Evolutionary conservation across 306 rosid genomes (phyloP), one percentile per base, ranked within the genome.

Genomic region (Dalbergia cochinchinensis): DNA sequence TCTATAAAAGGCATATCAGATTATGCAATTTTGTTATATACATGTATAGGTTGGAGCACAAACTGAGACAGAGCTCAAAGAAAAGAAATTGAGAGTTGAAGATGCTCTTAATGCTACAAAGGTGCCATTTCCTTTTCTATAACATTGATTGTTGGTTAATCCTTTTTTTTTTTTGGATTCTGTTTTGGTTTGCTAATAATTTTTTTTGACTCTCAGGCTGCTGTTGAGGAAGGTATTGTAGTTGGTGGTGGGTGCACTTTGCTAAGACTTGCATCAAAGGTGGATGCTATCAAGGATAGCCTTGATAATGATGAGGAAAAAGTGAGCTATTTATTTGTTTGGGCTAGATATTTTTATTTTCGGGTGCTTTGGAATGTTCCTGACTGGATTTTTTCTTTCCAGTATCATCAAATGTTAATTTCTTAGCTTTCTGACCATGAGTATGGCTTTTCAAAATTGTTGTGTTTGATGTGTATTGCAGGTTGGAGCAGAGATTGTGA

Each of bases 161-260:
- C 31, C 13, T n/a, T 79, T 70, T 4, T 10, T n/a, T n/a, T 79
- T 70, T 4, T 10, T 18, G 20, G 33, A 34, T 69, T 54, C 26
- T 71, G 63, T 47, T 69, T 44, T 65, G 2, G 33, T 54, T 18
- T 65, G 7, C 82, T 62, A 37, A 80, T 45, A n/a, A 26, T 26
- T 18, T 18, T 65, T 48, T 67, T 59, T 63, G 80, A 70, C 48
- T 71, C 82, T 33, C 85, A 96, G 99, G 99, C 99, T 1, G 99
- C 99, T 68, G 99, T 96, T 42, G 99, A 96, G 85, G 99, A 96
- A 80, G 99, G 99, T 75, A 96, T 96, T 85, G 99, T 96, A 31
- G 99, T 96, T 65, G 99, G 99, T 47, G 99, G 99, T 79, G 99
- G 99, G 53, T 96, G 99, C 86, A 93, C 98, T 50, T 79, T 96